Evolutionary conservation across 2,329 filamentous ascomycete species (phyloP).

Genomic region (Graphiopsis chlorocephala): DNA sequence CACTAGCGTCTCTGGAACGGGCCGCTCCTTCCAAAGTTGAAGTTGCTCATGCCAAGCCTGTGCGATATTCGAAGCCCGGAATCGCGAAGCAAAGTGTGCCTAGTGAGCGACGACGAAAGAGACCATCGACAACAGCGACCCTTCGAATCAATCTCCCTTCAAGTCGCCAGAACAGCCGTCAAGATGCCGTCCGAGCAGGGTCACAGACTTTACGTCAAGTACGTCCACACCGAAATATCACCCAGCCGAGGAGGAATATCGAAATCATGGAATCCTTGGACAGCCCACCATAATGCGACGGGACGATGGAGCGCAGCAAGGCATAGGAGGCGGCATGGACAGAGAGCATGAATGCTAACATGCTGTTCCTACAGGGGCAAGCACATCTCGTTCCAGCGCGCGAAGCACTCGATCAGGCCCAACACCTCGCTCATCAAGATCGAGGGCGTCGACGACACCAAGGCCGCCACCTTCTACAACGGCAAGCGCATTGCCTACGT

Average conservation of each 20-base stretch:
- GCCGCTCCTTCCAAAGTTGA: neutral
- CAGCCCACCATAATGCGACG: slow-evolving; percentile 5
- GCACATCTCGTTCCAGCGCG: slow-evolving; percentile 96
- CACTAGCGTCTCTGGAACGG: neutral
- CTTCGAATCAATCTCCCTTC: slow-evolving; percentile 15
- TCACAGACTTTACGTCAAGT: slow-evolving; percentile 37
- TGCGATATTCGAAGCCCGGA: neutral
- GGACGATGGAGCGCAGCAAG: slow-evolving; percentile 8
- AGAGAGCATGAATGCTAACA: slow-evolving; percentile 13
- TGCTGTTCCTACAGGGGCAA: slow-evolving; percentile 66
- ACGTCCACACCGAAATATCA: slow-evolving; percentile 19
- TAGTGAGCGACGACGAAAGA: slow-evolving; percentile 11
- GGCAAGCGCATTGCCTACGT: slow-evolving; percentile 99
- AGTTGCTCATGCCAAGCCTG: neutral
- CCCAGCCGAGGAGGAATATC: slow-evolving; percentile 10
- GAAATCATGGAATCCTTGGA: slow-evolving; percentile 8
- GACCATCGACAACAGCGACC: slow-evolving; percentile 18
- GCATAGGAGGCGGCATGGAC: neutral
- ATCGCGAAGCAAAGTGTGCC: neutral
- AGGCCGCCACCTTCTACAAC: slow-evolving; percentile 94
- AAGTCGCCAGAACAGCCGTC: slow-evolving; percentile 21
- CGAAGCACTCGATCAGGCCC: slow-evolving; percentile 86
- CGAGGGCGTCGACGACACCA: slow-evolving; percentile 90
- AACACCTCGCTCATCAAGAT: slow-evolving; percentile 88
- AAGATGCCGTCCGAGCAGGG: slow-evolving; percentile 30